phyloP scores from a whole-genome alignment of 352 stramenopile species.

The Globisporangium canariense region DNA sequence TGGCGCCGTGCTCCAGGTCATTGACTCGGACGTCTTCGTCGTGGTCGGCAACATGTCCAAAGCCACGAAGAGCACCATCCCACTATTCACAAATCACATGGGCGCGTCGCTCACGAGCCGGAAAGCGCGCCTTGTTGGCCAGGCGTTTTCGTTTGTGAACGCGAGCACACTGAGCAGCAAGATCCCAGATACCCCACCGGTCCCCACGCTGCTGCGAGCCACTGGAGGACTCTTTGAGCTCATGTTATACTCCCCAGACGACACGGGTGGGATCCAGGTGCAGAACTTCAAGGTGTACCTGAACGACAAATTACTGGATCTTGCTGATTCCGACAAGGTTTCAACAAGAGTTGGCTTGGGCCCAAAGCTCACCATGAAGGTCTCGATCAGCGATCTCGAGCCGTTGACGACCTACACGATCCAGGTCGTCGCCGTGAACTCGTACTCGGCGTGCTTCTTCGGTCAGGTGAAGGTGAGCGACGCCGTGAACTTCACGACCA shows the following conservation, averaged over 20 bases:
- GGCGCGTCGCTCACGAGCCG: constrained; percentile 26
- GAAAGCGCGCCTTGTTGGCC: constrained; percentile 24
- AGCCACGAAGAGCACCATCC: constrained; percentile 27
- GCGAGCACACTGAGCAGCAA: constrained; percentile 30
- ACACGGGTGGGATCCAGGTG: constrained; percentile 54
- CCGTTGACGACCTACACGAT: constrained; percentile 30
- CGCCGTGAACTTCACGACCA: constrained; percentile 24
- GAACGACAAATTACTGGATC: constrained; percentile 26
- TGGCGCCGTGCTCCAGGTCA: constrained; percentile 35
- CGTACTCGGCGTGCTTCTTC: constrained; percentile 46
- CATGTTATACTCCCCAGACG: constrained; percentile 26
- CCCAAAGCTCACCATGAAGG: constrained; percentile 24
- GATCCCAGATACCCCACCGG: constrained; percentile 29
- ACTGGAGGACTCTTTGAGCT: constrained; percentile 46
- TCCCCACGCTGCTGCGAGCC: constrained; percentile 25
- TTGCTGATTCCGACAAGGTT: not conserved
- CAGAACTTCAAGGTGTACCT: constrained; percentile 37
- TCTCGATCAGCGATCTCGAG: constrained; percentile 28
- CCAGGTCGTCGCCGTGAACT: constrained; percentile 34
- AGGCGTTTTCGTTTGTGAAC: constrained; percentile 27
- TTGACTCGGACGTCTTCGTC: constrained; percentile 20
- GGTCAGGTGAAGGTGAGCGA: constrained; percentile 22
- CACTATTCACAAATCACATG: constrained; percentile 25
- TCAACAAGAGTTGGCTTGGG: not conserved
- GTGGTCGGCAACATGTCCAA: constrained; percentile 38